Percentiles rank a stretch among this genome's conserved stretches.
These are phyloP conservation scores for Hypoxylon sp. DNA, from an alignment of 2,329 filamentous ascomycete species.

Conservation along the genomic window DNA sequence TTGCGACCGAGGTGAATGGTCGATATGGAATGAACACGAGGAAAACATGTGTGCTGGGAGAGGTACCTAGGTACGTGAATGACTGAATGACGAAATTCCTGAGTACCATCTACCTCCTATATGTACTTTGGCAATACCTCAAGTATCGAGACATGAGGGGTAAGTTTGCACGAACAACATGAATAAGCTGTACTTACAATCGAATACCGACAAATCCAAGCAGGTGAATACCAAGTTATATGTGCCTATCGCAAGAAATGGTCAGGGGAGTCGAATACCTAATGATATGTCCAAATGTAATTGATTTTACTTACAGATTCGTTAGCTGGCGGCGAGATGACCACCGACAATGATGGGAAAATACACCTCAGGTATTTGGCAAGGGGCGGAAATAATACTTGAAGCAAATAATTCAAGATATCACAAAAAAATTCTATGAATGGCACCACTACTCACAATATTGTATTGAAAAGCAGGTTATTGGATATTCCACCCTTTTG, in stretches of 20 bases:
- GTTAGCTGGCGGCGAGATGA: background rate
- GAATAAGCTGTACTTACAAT: conserved; percentile 16
- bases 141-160: conserved; percentile 23
- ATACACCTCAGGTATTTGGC: too few species aligned
- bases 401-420: background rate
- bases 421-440: background rate
- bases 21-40: conserved; percentile 3
- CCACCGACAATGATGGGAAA: too few species aligned
- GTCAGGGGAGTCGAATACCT: background rate
- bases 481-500: background rate
- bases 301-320: background rate
- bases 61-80: conserved; percentile 13
- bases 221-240: conserved; percentile 10
- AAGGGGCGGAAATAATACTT: background rate
- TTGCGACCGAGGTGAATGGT: conserved; percentile 18
- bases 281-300: background rate
- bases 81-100: conserved; percentile 24
- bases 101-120: too few species aligned
- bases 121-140: conserved; percentile 17
- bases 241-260: background rate
- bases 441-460: background rate
- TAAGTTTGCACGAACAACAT: background rate
- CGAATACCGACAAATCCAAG: background rate
- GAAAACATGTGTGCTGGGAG: conserved; percentile 1
- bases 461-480: conserved; percentile 18